Conservation (phyloP, 2,329 filamentous ascomycete species). For the Teratosphaeriaceae sp. region DNA sequence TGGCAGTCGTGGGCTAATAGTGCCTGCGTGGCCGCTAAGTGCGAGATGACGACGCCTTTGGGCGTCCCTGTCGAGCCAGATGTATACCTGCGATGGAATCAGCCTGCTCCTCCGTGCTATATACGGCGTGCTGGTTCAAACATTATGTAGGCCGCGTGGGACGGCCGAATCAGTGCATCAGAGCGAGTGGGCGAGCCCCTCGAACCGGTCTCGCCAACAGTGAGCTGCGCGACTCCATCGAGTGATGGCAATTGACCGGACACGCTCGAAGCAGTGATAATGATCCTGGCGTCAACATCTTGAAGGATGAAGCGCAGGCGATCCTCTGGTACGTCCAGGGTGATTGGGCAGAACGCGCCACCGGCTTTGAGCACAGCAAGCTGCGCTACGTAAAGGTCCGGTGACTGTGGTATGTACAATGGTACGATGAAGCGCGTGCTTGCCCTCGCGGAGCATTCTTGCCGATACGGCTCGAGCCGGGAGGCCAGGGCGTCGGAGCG, state of each 20-base stretch:
- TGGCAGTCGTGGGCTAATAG: conserved; percentile 73
- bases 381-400: conserved; percentile 69
- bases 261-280: conserved; percentile 56
- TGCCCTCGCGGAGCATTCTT: conserved; percentile 12
- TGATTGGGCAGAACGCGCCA: conserved; percentile 78
- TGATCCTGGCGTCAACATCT: conserved; percentile 64
- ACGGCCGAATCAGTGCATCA: conserved; percentile 6
- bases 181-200: conserved; percentile 25
- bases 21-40: conserved; percentile 72
- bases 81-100: conserved; percentile 12
- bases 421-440: conserved; percentile 53
- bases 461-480: conserved; percentile 34
- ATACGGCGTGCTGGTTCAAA: conserved; percentile 44
- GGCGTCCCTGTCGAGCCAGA: conserved; percentile 61
- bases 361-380: conserved; percentile 75
- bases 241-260: conserved; percentile 32
- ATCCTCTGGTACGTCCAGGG: conserved; percentile 69
- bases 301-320: conserved; percentile 70
- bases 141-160: conserved; percentile 74
- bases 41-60: conserved; percentile 80
- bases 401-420: conserved; percentile 68
- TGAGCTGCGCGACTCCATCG: conserved; percentile 32
- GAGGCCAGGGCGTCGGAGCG: conserved; percentile 51
- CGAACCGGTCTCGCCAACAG: conserved; percentile 29
- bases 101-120: not conserved